Percentiles rank a stretch among this genome's conserved stretches.
phyloP scores from a whole-genome alignment of 2,329 filamentous ascomycete species.

The Rutstroemia sydowiana region DNA sequence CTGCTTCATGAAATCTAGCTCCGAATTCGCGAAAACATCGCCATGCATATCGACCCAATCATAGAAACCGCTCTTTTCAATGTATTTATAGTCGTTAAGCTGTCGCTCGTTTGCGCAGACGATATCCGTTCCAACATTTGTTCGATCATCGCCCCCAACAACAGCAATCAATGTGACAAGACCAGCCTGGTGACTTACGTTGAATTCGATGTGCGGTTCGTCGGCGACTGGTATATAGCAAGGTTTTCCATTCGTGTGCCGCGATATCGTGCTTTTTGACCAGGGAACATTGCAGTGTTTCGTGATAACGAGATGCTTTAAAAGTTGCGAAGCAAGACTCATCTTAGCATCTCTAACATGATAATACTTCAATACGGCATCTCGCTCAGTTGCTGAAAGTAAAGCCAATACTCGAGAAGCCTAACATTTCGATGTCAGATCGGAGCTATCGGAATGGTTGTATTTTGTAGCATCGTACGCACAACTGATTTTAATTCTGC shows the following conservation, averaged over 20 bases:
- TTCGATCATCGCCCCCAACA: conserved; percentile 20
- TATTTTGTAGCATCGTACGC: conserved; percentile 4
- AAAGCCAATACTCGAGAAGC: conserved; percentile 47
- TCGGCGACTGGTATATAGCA: conserved; percentile 29
- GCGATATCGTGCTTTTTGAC: conserved; percentile 48
- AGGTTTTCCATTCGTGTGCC: conserved; percentile 42
- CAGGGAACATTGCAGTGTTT: conserved; percentile 53
- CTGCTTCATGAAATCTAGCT: conserved; percentile 54
- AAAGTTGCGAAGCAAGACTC: conserved; percentile 61
- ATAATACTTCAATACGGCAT: conserved; percentile 52
- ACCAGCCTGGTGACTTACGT: conserved; percentile 72
- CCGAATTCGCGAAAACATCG: conserved; percentile 58
- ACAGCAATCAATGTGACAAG: conserved; percentile 59
- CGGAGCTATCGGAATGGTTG: not conserved
- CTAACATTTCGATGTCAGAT: conserved; percentile 30
- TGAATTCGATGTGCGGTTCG: conserved; percentile 48
- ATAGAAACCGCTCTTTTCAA: conserved; percentile 53
- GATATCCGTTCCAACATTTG: conserved; percentile 64
- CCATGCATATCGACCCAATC: conserved; percentile 64
- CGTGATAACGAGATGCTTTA: conserved; percentile 65
- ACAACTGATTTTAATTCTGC: conserved; percentile 27
- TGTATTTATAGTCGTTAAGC: conserved; percentile 49
- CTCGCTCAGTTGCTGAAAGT: conserved; percentile 47
- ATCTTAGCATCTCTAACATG: conserved; percentile 68
- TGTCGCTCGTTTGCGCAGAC: conserved; percentile 66